phyloP scores from a whole-genome alignment of 768 basidiomycete genomes.

The Serendipita vermifera region DNA sequence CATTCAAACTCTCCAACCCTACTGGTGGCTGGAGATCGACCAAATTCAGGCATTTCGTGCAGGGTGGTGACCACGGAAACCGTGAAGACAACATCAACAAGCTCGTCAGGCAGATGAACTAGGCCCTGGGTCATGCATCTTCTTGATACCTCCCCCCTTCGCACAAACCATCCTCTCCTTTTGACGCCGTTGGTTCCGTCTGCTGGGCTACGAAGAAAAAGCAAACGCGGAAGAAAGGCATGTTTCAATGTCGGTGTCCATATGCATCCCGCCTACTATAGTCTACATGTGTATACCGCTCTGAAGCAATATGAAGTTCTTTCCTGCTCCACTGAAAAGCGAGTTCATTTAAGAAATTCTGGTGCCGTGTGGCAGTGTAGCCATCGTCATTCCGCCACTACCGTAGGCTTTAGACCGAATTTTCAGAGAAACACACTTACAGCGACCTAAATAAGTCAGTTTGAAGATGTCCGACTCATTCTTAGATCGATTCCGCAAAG shows the following conservation, averaged over 20 bases:
- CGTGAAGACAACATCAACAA: constrained; percentile 95
- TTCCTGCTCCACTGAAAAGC: too few relatives aligned
- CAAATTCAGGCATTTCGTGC: constrained; percentile 94
- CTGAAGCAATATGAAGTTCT: constrained; percentile 1
- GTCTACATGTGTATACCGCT: neutral
- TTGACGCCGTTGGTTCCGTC: neutral
- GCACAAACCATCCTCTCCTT: too few relatives aligned
- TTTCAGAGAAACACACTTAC: too few relatives aligned
- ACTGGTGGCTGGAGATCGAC: constrained; percentile 95
- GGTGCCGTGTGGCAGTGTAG: constrained; percentile 2
- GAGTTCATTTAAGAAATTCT: too few relatives aligned
- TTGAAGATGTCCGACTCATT: constrained; percentile 20
- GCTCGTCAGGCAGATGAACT: constrained; percentile 94
- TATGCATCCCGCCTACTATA: neutral
- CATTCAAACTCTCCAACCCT: constrained; percentile 99
- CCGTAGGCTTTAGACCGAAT: neutral
- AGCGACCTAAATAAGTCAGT: neutral
- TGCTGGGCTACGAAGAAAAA: neutral
- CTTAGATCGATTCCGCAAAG: constrained; percentile 66
- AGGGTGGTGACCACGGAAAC: constrained; percentile 97
- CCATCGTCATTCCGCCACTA: neutral
- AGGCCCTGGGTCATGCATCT: constrained; percentile 15
- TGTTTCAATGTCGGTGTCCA: too few relatives aligned
- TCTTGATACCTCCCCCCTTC: neutral
- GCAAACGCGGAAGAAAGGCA: too few relatives aligned